Conservation (phyloP, 1,139 yeast species). For the Debaryomycetaceae sp. region DNA sequence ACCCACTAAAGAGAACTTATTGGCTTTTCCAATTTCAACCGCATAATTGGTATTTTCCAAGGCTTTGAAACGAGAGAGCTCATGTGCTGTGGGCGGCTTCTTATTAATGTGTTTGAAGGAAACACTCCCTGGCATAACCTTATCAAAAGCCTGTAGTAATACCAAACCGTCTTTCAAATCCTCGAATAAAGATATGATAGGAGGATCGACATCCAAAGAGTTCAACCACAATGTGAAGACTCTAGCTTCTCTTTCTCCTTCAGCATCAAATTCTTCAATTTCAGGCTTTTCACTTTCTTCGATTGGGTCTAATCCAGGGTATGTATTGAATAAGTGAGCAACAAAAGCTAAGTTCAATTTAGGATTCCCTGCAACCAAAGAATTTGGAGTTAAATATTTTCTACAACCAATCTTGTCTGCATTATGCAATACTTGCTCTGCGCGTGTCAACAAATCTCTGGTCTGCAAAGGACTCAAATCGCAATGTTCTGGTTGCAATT, state of each 20-base stretch:
- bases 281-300: slow-evolving; percentile 88
- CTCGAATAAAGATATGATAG: slow-evolving; percentile 86
- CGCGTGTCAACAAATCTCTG: slow-evolving; percentile 69
- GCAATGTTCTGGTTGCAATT: slow-evolving; percentile 81
- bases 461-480: slow-evolving; percentile 79
- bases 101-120: slow-evolving; percentile 79
- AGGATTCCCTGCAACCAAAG: slow-evolving; percentile 95
- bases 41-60: slow-evolving; percentile 95
- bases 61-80: slow-evolving; percentile 87
- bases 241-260: slow-evolving; percentile 99
- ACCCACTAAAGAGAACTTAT: slow-evolving; percentile 90
- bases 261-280: slow-evolving; percentile 96
- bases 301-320: slow-evolving; percentile 95
- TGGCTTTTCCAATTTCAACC: slow-evolving; percentile 91
- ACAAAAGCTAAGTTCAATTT: slow-evolving; percentile 95
- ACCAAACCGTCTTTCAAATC: slow-evolving; percentile 93
- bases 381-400: slow-evolving; percentile 89
- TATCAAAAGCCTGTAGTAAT: slow-evolving; percentile 88
- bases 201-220: slow-evolving; percentile 93
- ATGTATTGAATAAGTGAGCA: slow-evolving; percentile 92
- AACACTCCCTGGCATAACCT: slow-evolving; percentile 92
- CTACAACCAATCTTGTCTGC: slow-evolving; percentile 93
- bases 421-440: slow-evolving; percentile 77
- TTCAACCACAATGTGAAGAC: slow-evolving; percentile 97
- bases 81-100: slow-evolving; percentile 67